Conservation (phyloP, 2,329 filamentous ascomycete species). For the Thielaviopsis euricoi region DNA sequence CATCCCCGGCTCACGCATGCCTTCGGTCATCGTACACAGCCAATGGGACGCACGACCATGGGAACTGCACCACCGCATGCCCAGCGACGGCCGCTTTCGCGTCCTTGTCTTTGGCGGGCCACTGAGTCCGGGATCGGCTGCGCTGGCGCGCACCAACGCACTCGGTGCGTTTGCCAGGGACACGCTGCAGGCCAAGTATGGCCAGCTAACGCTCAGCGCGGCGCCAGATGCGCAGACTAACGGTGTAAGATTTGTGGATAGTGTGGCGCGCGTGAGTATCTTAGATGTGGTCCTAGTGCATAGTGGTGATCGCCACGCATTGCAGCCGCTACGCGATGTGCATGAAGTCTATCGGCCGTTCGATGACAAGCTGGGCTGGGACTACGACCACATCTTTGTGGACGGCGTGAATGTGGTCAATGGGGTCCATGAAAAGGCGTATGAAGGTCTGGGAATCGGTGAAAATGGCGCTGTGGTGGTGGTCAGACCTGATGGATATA, state of each 20-base stretch:
- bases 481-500: constrained; percentile 51
- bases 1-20: constrained; percentile 37
- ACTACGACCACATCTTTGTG: constrained; percentile 39
- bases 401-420: constrained; percentile 40
- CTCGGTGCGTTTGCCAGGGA: constrained; percentile 29
- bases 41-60: constrained; percentile 39
- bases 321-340: constrained; percentile 36
- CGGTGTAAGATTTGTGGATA: neutral
- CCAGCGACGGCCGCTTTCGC: constrained; percentile 40
- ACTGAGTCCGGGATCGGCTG: constrained; percentile 23
- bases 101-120: constrained; percentile 47
- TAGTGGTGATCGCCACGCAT: constrained; percentile 29
- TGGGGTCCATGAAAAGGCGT: constrained; percentile 28
- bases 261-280: constrained; percentile 17
- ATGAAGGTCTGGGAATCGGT: constrained; percentile 43
- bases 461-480: constrained; percentile 41
- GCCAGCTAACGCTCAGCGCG: constrained; percentile 14
- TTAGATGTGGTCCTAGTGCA: constrained; percentile 48
- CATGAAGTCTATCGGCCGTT: constrained; percentile 32
- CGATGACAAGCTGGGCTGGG: constrained; percentile 31
- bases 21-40: constrained; percentile 41
- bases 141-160: constrained; percentile 26
- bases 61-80: constrained; percentile 40
- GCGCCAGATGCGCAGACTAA: constrained; percentile 12
- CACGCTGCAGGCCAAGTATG: constrained; percentile 27